Percentiles rank a stretch among this genome's conserved stretches.
phyloP scores from a whole-genome alignment of 768 basidiomycete species.

The Rhodosporidiobolus sp. region DNA sequence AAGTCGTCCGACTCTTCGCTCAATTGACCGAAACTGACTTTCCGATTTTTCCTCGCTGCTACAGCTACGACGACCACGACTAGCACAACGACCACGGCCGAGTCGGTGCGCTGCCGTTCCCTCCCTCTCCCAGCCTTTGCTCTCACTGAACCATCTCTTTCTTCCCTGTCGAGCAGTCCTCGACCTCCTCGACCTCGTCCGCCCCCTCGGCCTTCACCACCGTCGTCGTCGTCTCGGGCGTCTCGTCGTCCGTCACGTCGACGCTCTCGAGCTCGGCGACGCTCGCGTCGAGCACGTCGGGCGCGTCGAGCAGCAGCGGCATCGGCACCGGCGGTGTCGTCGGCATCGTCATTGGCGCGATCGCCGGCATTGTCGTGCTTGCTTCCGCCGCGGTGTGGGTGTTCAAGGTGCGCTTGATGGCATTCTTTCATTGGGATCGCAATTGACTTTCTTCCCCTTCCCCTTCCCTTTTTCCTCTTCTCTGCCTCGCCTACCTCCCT shows the following conservation, averaged over 20 bases:
- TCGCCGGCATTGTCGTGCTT: constrained; percentile 28
- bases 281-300: constrained; percentile 55
- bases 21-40: no score
- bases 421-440: no score
- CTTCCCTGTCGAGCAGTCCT: neutral
- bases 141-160: neutral
- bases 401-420: constrained; percentile 20
- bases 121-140: no score
- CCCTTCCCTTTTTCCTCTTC: no score
- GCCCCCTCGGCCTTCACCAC: constrained; percentile 18
- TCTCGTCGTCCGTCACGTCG: constrained; percentile 6
- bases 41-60: no score
- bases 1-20: neutral
- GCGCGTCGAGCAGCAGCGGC: constrained; percentile 51
- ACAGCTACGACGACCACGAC: no score
- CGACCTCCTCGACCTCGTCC: neutral
- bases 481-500: no score
- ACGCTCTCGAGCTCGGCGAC: constrained; percentile 4
- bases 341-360: constrained; percentile 33
- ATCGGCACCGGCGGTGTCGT: constrained; percentile 57
- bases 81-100: no score
- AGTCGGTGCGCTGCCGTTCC: no score
- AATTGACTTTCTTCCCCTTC: neutral
- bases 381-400: constrained; percentile 20
- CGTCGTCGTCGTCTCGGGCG: constrained; percentile 13